Base-by-base conservation (phyloP, 2,329 filamentous ascomycete genomes). In the Aspergillus ustus region DNA sequence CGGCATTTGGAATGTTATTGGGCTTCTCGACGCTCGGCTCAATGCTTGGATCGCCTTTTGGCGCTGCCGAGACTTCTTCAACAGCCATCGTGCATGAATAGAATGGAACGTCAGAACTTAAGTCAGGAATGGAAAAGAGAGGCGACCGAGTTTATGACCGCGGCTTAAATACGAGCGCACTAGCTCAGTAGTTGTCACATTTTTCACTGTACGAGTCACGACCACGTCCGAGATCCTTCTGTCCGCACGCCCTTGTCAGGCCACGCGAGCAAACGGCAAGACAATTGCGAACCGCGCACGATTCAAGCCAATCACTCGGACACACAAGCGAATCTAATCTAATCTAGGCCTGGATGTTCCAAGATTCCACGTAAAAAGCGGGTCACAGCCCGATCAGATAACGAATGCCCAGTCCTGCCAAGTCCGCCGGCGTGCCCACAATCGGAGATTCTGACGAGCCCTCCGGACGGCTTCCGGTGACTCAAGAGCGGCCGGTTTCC, bases 321-420 rank as follows among this genome's bases (percentile, higher is more conserved):
- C 5, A 34, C 3, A 13, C 28, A 45, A 45, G 44, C 40, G 52
- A 55, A 59, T 52, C 45, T 59, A 44, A 62, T 62, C 60, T 62
- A 37, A 62, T 62, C 51, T 51, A 29, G n/a, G 28, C 51, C 51
- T 13, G 6, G 1, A 34, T 34, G n/a, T 19, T 31, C 17, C 25
- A 59, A 52, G 22, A 13, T 22, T 19, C 20, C 8, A 22, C 51
- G 40, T 29, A 3, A 15, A 48, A 22, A 25, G 20, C 19, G n/a
- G 13, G n/a, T 48, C 19, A 17, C 8, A 19, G n/a, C 52, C 28
- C 19, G 43, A 55, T 55, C 52, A 55, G 52, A 55, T 55, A 55
- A 55, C 28, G n/a, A 55, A 55, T 55, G 52, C 52, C 52, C 45
- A 48, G 43, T 7, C 9, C 15, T 31, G 52, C 52, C 28, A 28